Evolutionary conservation across 129 eudicot species (phyloP), one percentile per base, ranked within the genome.

Genomic region (Silybum marianum): DNA sequence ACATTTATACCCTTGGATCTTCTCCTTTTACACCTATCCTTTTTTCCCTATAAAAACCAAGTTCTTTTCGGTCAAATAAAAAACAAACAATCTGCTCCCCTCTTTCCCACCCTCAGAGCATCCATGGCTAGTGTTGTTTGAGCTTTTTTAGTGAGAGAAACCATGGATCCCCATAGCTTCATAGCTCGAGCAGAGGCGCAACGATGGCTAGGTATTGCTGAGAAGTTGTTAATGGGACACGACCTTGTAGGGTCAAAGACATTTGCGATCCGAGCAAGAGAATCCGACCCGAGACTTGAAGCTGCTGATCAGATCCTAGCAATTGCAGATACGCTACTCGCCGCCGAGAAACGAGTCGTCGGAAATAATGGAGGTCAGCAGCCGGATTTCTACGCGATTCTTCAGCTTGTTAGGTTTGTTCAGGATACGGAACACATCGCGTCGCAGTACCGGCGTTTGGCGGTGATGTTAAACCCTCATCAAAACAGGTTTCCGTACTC

Each of bases 201-300:
- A 54, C 87, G 97, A 84, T 95, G 97, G 97, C 78, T 95, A 1
- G 90, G 90, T 7, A 89, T 90, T 77, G 94, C 97, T 75, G 99
- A 90, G 86, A 95, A 95, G 89, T 90, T 92, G 3, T 84, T 95
- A 18, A 72, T 88, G 42, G 76, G 82, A 25, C 91, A 94, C 5
- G 99, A 95, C 81, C 83, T 92, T 0, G 79, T 89, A 51, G 97
- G 97, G 0, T 86, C 97, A 87, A 92, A 89, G 78, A 85, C 97
- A 24, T 95, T 90, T 76, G 99, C 99, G 42, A 89, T 88, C 88
- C 94, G 97, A 10, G 99, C 97, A 2, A 87, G 94, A 7, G 99
- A 95, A 11, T 75, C 97, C 72, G 96, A 92, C 91, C 99, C 99
- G 1, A 80, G 85, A 6, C 90, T 92, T 72, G 80, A 82, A 34